These are phyloP conservation scores for Trichosporon inkin DNA, from an alignment of 1,284 basidiomycete species.

Conservation along the genomic window DNA sequence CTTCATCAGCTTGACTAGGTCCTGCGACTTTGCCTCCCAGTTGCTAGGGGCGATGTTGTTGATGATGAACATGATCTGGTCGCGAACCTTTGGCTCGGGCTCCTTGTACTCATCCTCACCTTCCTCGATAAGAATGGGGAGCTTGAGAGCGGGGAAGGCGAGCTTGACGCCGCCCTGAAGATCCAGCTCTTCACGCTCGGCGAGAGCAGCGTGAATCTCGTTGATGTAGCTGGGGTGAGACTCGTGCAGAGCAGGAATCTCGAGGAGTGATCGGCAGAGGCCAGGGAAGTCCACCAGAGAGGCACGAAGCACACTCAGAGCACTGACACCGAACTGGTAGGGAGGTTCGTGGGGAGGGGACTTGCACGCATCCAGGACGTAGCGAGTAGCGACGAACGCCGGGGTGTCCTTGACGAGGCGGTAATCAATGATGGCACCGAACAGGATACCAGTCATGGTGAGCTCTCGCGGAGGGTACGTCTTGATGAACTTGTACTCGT, in stretches of 20 bases:
- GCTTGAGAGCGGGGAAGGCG: conserved; percentile 49
- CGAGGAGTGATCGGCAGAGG: conserved; percentile 81
- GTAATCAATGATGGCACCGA: conserved; percentile 92
- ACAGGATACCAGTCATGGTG: conserved; percentile 92
- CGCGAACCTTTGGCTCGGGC: conserved; percentile 83
- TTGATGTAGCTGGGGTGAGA: conserved; percentile 79
- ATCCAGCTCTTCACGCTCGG: conserved; percentile 48
- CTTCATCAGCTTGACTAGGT: conserved; percentile 76
- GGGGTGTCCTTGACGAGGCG: conserved; percentile 93
- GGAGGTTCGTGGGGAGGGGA: conserved; percentile 78
- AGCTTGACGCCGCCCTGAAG: conserved; percentile 54
- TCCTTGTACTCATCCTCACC: conserved; percentile 59
- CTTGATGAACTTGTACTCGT: conserved; percentile 99
- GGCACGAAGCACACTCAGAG: conserved; percentile 79
- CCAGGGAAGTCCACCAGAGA: conserved; percentile 91
- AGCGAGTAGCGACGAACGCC: conserved; percentile 93
- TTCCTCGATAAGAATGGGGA: conserved; percentile 49
- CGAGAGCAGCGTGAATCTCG: conserved; percentile 66
- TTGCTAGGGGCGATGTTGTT: conserved; percentile 96
- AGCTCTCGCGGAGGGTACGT: conserved; percentile 92
- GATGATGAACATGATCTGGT: conserved; percentile 95
- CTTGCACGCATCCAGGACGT: conserved; percentile 88
- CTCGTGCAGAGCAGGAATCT: conserved; percentile 82
- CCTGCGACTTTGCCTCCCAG: conserved; percentile 77
- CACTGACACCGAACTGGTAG: conserved; percentile 94